Percentiles rank a stretch among this genome's conserved stretches.
Evolutionary conservation across 768 basidiomycete genomes (phyloP).

Genomic region (Collybia sordida): DNA sequence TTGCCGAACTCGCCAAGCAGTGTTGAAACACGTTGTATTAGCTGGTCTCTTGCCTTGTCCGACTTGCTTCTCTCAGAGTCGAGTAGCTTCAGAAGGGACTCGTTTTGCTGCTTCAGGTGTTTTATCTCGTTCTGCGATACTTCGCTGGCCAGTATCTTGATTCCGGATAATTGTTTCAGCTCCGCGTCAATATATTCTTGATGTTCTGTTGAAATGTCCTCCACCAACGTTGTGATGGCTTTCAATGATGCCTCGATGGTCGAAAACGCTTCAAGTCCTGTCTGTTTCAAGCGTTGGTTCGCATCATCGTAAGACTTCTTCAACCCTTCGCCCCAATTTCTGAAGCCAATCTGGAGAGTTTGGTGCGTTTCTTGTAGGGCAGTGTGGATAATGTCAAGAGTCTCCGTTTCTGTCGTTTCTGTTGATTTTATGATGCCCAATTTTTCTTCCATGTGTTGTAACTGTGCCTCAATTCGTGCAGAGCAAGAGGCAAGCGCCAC

Average conservation of each 20-base stretch:
- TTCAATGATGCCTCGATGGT: conserved; percentile 60
- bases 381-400: conserved; percentile 45
- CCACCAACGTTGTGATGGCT: conserved; percentile 57
- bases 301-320: conserved; percentile 45
- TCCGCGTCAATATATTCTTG: conserved; percentile 57
- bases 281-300: conserved; percentile 44
- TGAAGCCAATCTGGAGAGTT: conserved; percentile 49
- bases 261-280: conserved; percentile 43
- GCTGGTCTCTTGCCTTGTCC: conserved; percentile 66
- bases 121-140: conserved; percentile 52
- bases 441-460: conserved; percentile 51
- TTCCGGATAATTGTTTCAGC: conserved; percentile 46
- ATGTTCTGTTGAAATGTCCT: conserved; percentile 58
- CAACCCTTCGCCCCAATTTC: conserved; percentile 55
- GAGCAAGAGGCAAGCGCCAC: conserved; percentile 51
- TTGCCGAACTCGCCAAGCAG: conserved; percentile 71
- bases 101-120: conserved; percentile 72
- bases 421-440: conserved; percentile 55
- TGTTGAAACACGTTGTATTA: conserved; percentile 73
- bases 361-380: conserved; percentile 54
- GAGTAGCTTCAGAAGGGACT: conserved; percentile 56
- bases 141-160: conserved; percentile 46
- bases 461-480: conserved; percentile 54
- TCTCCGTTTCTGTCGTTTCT: conserved; percentile 53
- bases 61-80: conserved; percentile 66